A percentile compares a stretch with the other conserved stretches of the same genome.
Conservation (phyloP, 768 basidiomycete genomes). For the Russula dissimulans region DNA sequence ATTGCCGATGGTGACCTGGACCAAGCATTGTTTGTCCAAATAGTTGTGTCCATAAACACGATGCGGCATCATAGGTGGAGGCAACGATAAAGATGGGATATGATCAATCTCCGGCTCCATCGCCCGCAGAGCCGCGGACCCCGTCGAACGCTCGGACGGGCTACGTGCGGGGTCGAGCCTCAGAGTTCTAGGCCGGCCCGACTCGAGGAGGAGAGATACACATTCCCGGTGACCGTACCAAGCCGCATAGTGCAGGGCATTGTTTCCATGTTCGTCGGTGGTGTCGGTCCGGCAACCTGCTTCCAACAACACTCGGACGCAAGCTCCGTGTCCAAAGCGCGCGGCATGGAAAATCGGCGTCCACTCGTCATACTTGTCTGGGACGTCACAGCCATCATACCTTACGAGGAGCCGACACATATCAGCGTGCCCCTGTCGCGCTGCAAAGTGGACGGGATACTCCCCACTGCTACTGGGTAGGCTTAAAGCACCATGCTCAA, state of each 20-base stretch:
- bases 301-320: conserved; percentile 67
- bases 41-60: conserved; percentile 96
- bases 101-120: conserved; percentile 73
- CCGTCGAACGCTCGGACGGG: conserved; percentile 23
- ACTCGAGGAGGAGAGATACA: conserved; percentile 40
- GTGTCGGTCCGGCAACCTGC: conserved; percentile 70
- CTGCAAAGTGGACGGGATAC: conserved; percentile 93
- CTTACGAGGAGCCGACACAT: conserved; percentile 70
- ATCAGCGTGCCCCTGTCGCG: conserved; percentile 82
- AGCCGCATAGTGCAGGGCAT: conserved; percentile 87
- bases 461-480: conserved; percentile 91
- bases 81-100: conserved; percentile 90
- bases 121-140: conserved; percentile 22
- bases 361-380: conserved; percentile 98
- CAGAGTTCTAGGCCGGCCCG: conserved; percentile 21
- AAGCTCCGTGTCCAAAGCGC: conserved; percentile 69
- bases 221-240: conserved; percentile 86
- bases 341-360: conserved; percentile 95
- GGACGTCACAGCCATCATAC: conserved; percentile 71
- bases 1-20: conserved; percentile 79
- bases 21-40: conserved; percentile 75
- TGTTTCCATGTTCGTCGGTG: conserved; percentile 76
- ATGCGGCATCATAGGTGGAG: conserved; percentile 97
- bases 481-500: conserved; percentile 68
- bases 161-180: conserved; percentile 18